Evolutionary conservation across 148 eudicot genomes (phyloP), one percentile per base, ranked within the genome.

Genomic region (Talinum fruticosum): DNA sequence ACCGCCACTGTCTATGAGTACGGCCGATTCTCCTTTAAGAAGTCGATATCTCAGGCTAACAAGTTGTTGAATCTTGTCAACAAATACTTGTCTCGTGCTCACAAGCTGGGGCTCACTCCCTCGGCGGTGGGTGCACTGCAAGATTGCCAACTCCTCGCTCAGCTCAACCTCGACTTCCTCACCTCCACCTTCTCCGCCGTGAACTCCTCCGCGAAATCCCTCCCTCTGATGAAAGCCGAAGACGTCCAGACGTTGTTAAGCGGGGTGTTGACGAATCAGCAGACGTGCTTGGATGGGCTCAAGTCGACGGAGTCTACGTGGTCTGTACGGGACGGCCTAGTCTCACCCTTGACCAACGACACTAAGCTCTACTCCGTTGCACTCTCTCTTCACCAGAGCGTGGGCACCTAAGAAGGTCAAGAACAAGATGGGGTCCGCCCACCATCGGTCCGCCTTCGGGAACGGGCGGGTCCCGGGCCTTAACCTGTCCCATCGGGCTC

Each of bases 261-360:
- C 38, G 97, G 92, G 0, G 83, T 87, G 19, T 59, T 92, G 36
- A 94, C 98, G 3, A 92, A 94, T 82, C 84, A 87, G 0, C 92
- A 92, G 61, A 94, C 98, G 0, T 94, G 98, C 75, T 37, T 87
- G 5, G 97, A 94, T 64, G 97, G 98, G 12, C 82, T 94, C 6
- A 83, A 87, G 33, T 80, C 76, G 5, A 83, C 89, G 1, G 83
- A 88, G 18, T 78, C 88, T 0, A 72, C 90, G 0, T 88, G 91
- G 89, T 82, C 84, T 2, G 75, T 88, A 10, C 84, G 82, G 13
- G 76, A 75, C 54, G 96, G 89, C 6, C 36, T 94, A 8, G 71
- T 67, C 24, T 45, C 81, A 1, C 97, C 98, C 0, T 73, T 92
- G 0, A 59, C 83, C 1, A 82, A 87, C 64, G 91, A 89, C 45